Conservation (phyloP, 2,329 filamentous ascomycete species). For the Aspergillus flavus region DNA sequence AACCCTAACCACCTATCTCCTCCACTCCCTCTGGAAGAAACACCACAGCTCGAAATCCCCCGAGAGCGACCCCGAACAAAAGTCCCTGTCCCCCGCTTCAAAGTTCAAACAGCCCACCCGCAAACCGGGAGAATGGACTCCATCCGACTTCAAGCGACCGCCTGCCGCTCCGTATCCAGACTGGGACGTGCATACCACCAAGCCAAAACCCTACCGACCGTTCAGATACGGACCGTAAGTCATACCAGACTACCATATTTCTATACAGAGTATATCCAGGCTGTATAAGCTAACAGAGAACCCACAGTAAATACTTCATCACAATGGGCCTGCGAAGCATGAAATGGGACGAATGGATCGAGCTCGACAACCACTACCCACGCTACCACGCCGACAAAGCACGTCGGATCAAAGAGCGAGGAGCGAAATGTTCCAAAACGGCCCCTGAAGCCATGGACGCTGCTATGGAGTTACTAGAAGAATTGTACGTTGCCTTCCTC, state of each 20-base stretch:
- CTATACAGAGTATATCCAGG: background rate
- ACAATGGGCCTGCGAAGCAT: constrained; percentile 76
- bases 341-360: constrained; percentile 74
- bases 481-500: constrained; percentile 53
- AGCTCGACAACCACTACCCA: constrained; percentile 78
- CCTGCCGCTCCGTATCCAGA: constrained; percentile 63
- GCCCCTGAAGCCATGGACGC: constrained; percentile 70
- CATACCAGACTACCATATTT: background rate
- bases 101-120: constrained; percentile 40
- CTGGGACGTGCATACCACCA: constrained; percentile 70
- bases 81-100: constrained; percentile 24
- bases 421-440: constrained; percentile 67
- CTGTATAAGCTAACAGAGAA: background rate
- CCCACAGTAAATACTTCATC: constrained; percentile 64
- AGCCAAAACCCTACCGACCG: constrained; percentile 75
- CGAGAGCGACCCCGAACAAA: constrained; percentile 46
- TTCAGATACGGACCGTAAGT: constrained; percentile 71
- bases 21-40: constrained; percentile 4
- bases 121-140: constrained; percentile 58
- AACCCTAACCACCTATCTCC: constrained; percentile 33
- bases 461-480: constrained; percentile 74
- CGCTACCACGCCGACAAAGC: constrained; percentile 74
- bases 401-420: constrained; percentile 67
- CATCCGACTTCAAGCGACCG: constrained; percentile 62
- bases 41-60: background rate